These are phyloP conservation scores for Fraxinus angustifolia DNA, from an alignment of 305 asterid species.

Conservation along the genomic window DNA sequence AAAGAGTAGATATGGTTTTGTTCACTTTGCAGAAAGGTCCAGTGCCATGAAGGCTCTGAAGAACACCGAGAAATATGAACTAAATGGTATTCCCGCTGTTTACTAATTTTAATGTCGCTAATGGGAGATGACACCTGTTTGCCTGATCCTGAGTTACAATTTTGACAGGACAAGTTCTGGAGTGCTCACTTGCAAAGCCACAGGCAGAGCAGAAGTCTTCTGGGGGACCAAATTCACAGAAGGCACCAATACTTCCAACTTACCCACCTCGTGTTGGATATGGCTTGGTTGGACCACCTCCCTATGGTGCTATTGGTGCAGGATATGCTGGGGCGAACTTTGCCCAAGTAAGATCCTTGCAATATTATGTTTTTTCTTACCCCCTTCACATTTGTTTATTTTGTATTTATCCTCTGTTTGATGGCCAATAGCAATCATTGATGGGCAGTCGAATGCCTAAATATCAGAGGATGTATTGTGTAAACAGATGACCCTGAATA, in stretches of 20 bases:
- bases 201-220: constrained; percentile 75
- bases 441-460: neutral
- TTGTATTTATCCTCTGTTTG: neutral
- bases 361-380: constrained; percentile 7
- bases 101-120: constrained; percentile 3
- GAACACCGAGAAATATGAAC: constrained; percentile 83
- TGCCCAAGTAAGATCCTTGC: constrained; percentile 58
- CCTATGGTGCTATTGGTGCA: constrained; percentile 71
- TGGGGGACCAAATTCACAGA: constrained; percentile 57
- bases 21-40: constrained; percentile 82
- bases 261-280: constrained; percentile 78
- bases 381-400: neutral
- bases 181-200: constrained; percentile 97
- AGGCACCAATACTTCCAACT: constrained; percentile 57
- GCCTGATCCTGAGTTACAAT: constrained; percentile 16
- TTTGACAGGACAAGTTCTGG: constrained; percentile 74
- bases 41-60: constrained; percentile 86
- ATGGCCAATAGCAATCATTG: no score
- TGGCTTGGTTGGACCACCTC: constrained; percentile 70
- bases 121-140: constrained; percentile 7
- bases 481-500: neutral
- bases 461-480: neutral
- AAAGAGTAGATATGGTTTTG: constrained; percentile 83
- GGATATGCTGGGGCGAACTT: constrained; percentile 56
- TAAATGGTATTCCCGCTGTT: constrained; percentile 50